Base-by-base conservation (phyloP, 768 basidiomycete species). In the Phaffia tasmanica region DNA sequence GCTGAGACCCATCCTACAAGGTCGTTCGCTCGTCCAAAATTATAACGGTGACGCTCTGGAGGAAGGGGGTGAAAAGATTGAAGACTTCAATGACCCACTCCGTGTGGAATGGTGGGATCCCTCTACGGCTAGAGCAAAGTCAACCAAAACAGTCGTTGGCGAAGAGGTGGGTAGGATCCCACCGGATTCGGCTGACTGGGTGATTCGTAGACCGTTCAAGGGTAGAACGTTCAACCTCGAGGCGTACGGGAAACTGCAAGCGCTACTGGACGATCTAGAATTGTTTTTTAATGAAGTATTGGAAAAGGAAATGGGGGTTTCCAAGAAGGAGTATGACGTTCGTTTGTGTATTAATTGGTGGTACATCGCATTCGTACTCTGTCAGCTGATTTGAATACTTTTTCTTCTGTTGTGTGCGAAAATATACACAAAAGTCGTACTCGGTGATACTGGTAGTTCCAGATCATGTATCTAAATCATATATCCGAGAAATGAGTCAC, bases 361-460 rank as follows among this genome's bases (percentile, higher is more conserved):
- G 35, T 42, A 42, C 6, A 11, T 42, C 35, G 35, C 11, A 42
- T 42, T 42, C 35, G 35, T 42, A 11, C 11, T 42, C 11, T 11
- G 11, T 42, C 35, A 5, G 35, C 35, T 42, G 11, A 42, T 42
- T 5, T 42, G 35, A 42, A 42, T 42, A 42, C 35, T 42, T 42
- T 42, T 11, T 11, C 35, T 42, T 42, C 11, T 42, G 35, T 42
- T 42, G 35, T 42, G 29, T 6, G 27, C 32, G 1, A 61, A 1
- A 16, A 32, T 23, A 7, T 48, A 7, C 42, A 1, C 16, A 11
- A 21, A 70, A 98, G 93, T 83, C 88, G 65, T 88, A 86, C 76
- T 92, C 90, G 1, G 85, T 86, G 16, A 75, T 97, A 48, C 81
- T 99, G 4, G 83, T 98, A 42, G 84, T 98, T 27, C 93, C 95